Percentiles rank a stretch among this genome's conserved stretches.
phyloP scores from a whole-genome alignment of 2,329 filamentous ascomycete genomes.

The Trichoderma sp. region DNA sequence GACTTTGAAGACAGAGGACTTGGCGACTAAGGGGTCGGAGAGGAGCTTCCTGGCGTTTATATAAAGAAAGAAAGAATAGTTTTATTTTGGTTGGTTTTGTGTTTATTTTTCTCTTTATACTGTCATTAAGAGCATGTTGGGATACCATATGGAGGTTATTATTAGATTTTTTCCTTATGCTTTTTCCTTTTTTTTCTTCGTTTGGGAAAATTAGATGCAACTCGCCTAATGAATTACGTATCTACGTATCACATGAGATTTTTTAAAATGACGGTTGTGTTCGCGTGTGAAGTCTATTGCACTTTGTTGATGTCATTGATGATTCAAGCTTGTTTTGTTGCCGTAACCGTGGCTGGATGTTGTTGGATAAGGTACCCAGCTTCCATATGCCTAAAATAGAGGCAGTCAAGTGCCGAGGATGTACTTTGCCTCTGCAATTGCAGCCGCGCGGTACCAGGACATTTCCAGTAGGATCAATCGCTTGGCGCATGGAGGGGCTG shows the following conservation, averaged over 20 bases:
- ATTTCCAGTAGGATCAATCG: background rate
- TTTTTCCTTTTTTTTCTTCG: background rate
- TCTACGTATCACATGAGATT: background rate
- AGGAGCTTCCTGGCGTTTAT: constrained; percentile 31
- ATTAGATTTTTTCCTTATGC: background rate
- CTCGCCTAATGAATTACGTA: background rate
- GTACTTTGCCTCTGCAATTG: background rate
- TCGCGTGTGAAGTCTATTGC: background rate
- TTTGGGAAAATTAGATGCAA: background rate
- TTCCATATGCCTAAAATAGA: background rate
- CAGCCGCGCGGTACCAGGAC: background rate
- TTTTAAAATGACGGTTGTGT: background rate
- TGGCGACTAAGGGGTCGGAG: constrained; percentile 25
- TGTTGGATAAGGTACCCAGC: background rate
- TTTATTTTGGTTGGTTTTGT: background rate
- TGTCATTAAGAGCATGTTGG: background rate
- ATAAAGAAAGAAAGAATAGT: background rate
- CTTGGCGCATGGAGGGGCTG: constrained; percentile 7
- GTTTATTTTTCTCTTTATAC: background rate
- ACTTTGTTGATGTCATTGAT: background rate
- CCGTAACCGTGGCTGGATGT: background rate
- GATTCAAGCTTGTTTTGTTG: background rate
- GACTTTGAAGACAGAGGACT: constrained; percentile 24
- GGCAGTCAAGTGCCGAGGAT: background rate
- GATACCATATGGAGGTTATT: background rate